Evolutionary conservation across 2,329 filamentous ascomycete species (phyloP), one percentile per base, ranked within the genome.

Genomic region (Neofusicoccum umdonicola): DNA sequence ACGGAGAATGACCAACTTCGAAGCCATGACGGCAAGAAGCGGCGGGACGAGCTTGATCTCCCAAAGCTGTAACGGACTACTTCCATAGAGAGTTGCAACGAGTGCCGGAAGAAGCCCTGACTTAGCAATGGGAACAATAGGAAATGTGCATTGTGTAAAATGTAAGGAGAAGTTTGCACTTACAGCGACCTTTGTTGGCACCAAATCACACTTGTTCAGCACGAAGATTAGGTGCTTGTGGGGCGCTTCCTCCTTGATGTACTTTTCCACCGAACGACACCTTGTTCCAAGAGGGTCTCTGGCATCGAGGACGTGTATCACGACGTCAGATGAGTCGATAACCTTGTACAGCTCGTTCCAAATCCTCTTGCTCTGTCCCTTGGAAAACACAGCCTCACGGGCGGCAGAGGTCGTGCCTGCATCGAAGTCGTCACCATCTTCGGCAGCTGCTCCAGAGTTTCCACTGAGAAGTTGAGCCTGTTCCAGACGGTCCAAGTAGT

Each of bases 11-110:
- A 77, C 90, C 90, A 88, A 86, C 84, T 87, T 62, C 84, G 79
- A 79, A 78, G 81, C 84, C 86, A 87, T 82, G 87, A 86, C 80
- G 84, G 84, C 82, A 78, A 81, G 82, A 78, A 82, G 83, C 82
- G 83, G 84, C 87, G 89, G 90, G 88, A 84, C 82, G 83, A 84
- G 84, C 84, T 97, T 83, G 79, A 88, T 99, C 87, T 98, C 89
- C 95, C 95, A 97, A 92, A 88, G 90, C 90, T 92, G 91, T 99
- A 99, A 99, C 95, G 96, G 93, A 92, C 81, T 44, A 80, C 83
- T 87, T 88, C 89, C 90, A 91, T 95, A 88, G 78, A 76, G 81
- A 78, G 62, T 76, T 83, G 80, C 78, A 82, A 77, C 74, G 73
- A 80, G 76, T 78, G 81, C 82, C 85, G 87, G 88, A 87, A 86